Evolutionary conservation across 345 rosid species (phyloP).

Genomic region (Mercurialis annua): DNA sequence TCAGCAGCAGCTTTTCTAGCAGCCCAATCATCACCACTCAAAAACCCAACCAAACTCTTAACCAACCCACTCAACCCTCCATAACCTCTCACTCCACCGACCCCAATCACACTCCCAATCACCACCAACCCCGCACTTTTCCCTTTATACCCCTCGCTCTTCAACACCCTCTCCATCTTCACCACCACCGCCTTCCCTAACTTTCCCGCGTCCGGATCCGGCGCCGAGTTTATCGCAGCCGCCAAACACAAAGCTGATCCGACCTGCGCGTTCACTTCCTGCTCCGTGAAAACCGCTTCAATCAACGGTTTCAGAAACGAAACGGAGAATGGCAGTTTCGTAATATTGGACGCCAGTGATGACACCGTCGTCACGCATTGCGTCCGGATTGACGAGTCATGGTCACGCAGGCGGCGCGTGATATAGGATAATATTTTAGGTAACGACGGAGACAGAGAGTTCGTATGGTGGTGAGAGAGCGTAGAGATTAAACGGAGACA

Average conservation of each 20-base stretch:
- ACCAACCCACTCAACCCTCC: constrained; percentile 42
- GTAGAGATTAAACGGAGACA: constrained; percentile 66
- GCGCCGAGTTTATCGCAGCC: constrained; percentile 66
- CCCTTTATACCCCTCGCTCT: constrained; percentile 61
- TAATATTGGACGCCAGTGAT: constrained; percentile 53
- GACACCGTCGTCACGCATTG: constrained; percentile 62
- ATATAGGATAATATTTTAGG: constrained; percentile 63
- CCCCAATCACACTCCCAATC: constrained; percentile 76
- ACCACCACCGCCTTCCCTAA: constrained; percentile 44
- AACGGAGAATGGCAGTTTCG: constrained; percentile 48
- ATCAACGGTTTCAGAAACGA: constrained; percentile 67
- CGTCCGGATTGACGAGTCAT: constrained; percentile 70
- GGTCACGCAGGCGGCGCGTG: constrained; percentile 72
- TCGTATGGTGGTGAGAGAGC: constrained; percentile 46
- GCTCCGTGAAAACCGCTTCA: constrained; percentile 89
- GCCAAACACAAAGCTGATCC: constrained; percentile 85
- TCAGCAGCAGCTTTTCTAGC: constrained; percentile 88
- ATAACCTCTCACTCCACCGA: constrained; percentile 51
- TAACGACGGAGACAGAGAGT: constrained; percentile 56
- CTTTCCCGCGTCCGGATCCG: constrained; percentile 63
- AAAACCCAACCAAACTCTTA: constrained; percentile 55
- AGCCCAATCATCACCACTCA: constrained; percentile 80
- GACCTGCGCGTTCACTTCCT: constrained; percentile 66
- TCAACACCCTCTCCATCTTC: constrained; percentile 70
- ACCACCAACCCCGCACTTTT: constrained; percentile 74